A percentile compares a stretch with the other conserved stretches of the same genome.
These are phyloP conservation scores for Epichloe baconii DNA, from an alignment of 2,329 filamentous ascomycete species.

Conservation along the genomic window DNA sequence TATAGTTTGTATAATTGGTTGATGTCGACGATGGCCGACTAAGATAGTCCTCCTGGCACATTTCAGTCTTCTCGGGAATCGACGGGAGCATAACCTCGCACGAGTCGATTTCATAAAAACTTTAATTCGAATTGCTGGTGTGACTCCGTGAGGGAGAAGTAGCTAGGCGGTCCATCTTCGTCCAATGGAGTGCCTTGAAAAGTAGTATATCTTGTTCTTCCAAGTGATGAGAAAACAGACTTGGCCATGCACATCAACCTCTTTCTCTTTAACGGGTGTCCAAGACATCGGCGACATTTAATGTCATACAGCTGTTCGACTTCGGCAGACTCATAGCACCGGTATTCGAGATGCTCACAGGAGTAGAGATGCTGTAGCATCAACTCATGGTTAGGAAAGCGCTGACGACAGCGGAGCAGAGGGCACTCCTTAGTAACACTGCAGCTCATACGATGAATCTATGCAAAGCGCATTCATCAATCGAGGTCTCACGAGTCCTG, in stretches of 20 bases:
- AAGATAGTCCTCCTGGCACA: background rate
- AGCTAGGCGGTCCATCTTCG: constrained; percentile 30
- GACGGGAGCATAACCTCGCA: constrained; percentile 24
- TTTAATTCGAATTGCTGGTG: constrained; percentile 29
- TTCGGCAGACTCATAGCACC: constrained; percentile 41
- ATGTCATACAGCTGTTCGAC: constrained; percentile 38
- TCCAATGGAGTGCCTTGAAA: constrained; percentile 17
- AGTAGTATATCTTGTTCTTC: constrained; percentile 27
- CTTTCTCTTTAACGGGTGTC: constrained; percentile 37
- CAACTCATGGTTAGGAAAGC: constrained; percentile 36
- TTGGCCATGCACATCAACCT: constrained; percentile 40
- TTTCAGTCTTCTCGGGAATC: constrained; percentile 16
- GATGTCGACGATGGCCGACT: background rate
- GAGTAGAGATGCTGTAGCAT: constrained; percentile 40
- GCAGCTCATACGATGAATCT: constrained; percentile 45
- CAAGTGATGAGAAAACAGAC: constrained; percentile 39
- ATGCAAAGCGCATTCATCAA: constrained; percentile 38
- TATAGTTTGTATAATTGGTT: background rate
- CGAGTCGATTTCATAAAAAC: constrained; percentile 40
- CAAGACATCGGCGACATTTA: constrained; percentile 35
- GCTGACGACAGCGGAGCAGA: constrained; percentile 35
- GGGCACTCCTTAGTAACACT: constrained; percentile 39
- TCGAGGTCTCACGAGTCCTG: constrained; percentile 31
- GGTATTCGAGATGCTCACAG: constrained; percentile 40
- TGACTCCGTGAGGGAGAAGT: constrained; percentile 13